Evolutionary conservation across 108 stramenopile species (phyloP), one percentile per base, ranked within the genome.

Genomic region (Cyclotella kingstonii): DNA sequence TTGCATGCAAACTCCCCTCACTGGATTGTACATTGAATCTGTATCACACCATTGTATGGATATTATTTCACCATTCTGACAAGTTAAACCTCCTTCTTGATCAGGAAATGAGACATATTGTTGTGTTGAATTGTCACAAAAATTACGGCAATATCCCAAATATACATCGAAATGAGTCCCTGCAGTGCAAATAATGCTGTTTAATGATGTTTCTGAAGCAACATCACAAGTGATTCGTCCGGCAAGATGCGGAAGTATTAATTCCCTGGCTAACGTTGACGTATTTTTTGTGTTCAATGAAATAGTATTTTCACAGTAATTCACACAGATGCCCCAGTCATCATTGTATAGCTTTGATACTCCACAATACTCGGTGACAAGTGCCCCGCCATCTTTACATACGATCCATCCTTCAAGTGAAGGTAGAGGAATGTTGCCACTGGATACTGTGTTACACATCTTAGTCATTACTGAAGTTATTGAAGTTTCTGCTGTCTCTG

Each of bases 311-410:
- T 57, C 39, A 23, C 56, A 57, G 23, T 57, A 57, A 21, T 57
- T 57, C 10, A 41, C 38, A 39, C 56, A 57, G n/a, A 41, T 26
- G 15, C 39, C 56, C 1, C 10, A 42, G 4, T 57, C 56, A 5
- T 28, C 34, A 57, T 41, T 39, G n/a, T 23, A 57, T 27, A 57
- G 40, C 25, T 36, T 57, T 2, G 56, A 57, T 10, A 22, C 4
- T 39, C 56, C 56, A 27, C 56, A 57, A 14, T 57, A 57, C 23
- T 57, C 56, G n/a, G 56, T 57, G 21, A 57, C 56, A 26, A 57
- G 27, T 22, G 28, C 41, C 1, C 43, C 56, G 21, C 56, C 56
- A n/a, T 42, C 40, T 4, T 25, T 57, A 41, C 56, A 57, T 7
- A 57, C 56, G 0, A 57, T 11, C 35, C 38, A 57, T 28, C 56